Percentiles rank a stretch among this genome's conserved stretches.
Evolutionary conservation across 371 early-diverging fungal genomes (phyloP).

Genomic region (Rhizopus microsporus): DNA sequence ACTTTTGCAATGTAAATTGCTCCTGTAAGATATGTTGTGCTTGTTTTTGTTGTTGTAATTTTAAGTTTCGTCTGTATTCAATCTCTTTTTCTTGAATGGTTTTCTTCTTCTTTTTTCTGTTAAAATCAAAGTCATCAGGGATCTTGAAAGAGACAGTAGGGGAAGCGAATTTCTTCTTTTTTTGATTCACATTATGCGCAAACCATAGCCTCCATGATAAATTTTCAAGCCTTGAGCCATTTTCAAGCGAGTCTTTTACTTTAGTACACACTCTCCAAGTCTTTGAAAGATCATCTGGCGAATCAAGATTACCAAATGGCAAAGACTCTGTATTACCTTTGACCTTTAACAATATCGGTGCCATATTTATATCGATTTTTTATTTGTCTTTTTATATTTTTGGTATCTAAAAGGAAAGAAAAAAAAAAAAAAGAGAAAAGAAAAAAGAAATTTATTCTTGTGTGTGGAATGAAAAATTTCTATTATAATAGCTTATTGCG

Average conservation of each 20-base stretch:
- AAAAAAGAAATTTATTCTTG: conserved; percentile 12
- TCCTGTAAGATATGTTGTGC: conserved; percentile 17
- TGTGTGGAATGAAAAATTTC: conserved; percentile 7
- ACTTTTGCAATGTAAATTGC: conserved; percentile 44
- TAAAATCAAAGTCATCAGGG: conserved; percentile 30
- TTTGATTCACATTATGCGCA: conserved; percentile 63
- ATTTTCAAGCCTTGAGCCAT: conserved; percentile 84
- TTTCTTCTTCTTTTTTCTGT: conserved; percentile 14
- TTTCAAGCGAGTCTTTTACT: conserved; percentile 84
- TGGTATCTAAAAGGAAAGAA: conserved; percentile 4
- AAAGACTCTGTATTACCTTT: conserved; percentile 67
- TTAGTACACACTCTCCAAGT: conserved; percentile 87
- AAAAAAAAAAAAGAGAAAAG: conserved; percentile 5
- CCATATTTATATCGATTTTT: conserved; percentile 45
- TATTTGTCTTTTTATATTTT: neutral
- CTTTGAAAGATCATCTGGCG: conserved; percentile 69
- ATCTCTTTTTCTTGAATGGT: conserved; percentile 15
- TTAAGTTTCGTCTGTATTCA: conserved; percentile 17
- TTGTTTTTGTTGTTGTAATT: conserved; percentile 27
- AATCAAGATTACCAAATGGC: conserved; percentile 65
- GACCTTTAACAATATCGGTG: conserved; percentile 73
- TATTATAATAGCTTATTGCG: conserved; percentile 10
- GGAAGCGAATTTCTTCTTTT: conserved; percentile 13
- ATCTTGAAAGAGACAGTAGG: conserved; percentile 18
- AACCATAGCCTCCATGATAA: conserved; percentile 88